Conservation (phyloP, 352 stramenopile genomes). For the Blastocystis sp. region DNA sequence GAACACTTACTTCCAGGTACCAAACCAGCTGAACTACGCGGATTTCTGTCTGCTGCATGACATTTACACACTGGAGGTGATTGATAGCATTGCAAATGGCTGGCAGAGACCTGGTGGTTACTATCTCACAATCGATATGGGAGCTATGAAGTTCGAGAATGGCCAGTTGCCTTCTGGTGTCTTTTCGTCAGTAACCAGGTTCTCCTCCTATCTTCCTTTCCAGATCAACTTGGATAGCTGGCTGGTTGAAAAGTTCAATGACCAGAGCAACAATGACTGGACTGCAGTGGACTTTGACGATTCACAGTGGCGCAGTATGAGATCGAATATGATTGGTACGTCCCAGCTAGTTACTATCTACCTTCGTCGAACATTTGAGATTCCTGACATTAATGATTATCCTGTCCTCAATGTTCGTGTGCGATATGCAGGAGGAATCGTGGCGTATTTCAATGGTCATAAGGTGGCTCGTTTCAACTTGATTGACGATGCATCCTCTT, state of each 20-base stretch:
- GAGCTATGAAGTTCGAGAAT: conserved; percentile 25
- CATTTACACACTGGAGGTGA: conserved; percentile 8
- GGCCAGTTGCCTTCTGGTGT: background rate
- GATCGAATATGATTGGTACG: background rate
- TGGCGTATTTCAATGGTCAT: conserved; percentile 23
- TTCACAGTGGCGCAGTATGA: background rate
- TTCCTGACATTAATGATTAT: background rate
- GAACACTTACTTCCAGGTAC: background rate
- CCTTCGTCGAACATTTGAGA: background rate
- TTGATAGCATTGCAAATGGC: background rate
- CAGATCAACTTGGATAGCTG: conserved; percentile 1
- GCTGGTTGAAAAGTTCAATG: background rate
- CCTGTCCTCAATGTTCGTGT: background rate
- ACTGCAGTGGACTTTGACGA: background rate
- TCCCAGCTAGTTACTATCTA: background rate
- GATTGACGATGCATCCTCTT: background rate
- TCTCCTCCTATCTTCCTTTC: conserved; percentile 15
- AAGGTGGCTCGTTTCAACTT: background rate
- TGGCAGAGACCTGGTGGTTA: background rate
- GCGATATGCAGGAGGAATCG: background rate
- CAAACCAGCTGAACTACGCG: background rate
- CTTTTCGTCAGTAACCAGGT: background rate
- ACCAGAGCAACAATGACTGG: background rate
- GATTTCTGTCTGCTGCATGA: conserved; percentile 34
- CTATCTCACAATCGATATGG: conserved; percentile 27